phyloP scores from a whole-genome alignment of 805 yeast genomes.

The Ogataea populi-albae region DNA sequence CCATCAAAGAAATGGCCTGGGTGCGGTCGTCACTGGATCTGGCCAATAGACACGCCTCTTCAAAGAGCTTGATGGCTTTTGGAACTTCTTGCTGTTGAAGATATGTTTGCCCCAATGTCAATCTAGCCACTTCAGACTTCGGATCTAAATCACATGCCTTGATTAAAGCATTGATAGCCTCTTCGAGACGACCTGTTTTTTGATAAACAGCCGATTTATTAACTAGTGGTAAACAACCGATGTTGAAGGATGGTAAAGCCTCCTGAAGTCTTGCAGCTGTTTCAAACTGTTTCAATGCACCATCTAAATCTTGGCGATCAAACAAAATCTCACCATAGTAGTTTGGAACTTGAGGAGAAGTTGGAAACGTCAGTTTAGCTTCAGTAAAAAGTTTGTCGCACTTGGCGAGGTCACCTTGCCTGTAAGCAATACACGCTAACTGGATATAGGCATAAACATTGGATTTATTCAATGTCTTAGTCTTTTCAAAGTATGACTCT shows the following conservation, averaged over 20 bases:
- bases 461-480: conserved; percentile 67
- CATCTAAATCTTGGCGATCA: conserved; percentile 68
- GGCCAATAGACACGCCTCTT: conserved; percentile 76
- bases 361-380: conserved; percentile 74
- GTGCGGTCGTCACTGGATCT: conserved; percentile 83
- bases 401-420: conserved; percentile 58
- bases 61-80: conserved; percentile 79
- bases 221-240: conserved; percentile 85
- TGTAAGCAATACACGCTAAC: conserved; percentile 87
- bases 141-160: conserved; percentile 84
- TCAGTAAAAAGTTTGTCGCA: conserved; percentile 64
- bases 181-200: conserved; percentile 50
- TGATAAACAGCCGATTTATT: conserved; percentile 80
- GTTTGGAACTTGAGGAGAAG: conserved; percentile 88
- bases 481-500: conserved; percentile 66
- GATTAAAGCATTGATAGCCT: conserved; percentile 63
- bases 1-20: conserved; percentile 88
- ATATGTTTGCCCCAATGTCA: conserved; percentile 88
- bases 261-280: conserved; percentile 80
- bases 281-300: conserved; percentile 82
- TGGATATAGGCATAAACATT: conserved; percentile 88
- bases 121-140: conserved; percentile 81
- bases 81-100: conserved; percentile 79
- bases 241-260: conserved; percentile 61
- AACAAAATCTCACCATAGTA: conserved; percentile 92